phyloP scores from a whole-genome alignment of 805 yeast species.

The Wickerhamomyces mucosus region DNA sequence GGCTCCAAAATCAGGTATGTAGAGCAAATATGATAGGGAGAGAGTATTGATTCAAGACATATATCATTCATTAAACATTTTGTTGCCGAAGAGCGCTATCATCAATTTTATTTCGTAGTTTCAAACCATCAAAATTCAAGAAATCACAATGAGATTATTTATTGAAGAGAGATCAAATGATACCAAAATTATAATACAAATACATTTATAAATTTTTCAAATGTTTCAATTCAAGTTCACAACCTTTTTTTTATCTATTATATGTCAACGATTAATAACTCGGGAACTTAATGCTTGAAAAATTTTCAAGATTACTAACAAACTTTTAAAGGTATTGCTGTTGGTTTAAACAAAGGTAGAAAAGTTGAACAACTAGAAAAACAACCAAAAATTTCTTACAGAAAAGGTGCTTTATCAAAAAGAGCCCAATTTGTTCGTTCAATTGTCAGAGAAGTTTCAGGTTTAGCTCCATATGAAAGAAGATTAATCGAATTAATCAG shows the following conservation, averaged over 20 bases:
- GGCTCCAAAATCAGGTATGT: conserved; percentile 50
- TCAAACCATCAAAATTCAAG: too few relatives aligned
- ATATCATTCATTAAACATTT: too few relatives aligned
- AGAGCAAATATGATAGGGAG: neutral
- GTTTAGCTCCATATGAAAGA: conserved; percentile 99
- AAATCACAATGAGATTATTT: too few relatives aligned
- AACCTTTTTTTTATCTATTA: too few relatives aligned
- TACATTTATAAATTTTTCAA: neutral
- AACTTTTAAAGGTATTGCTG: conserved; percentile 65
- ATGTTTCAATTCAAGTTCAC: too few relatives aligned
- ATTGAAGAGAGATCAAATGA: too few relatives aligned
- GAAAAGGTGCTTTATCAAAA: conserved; percentile 95
- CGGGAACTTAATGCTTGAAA: too few relatives aligned
- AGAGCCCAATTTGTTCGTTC: conserved; percentile 94
- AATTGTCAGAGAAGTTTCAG: conserved; percentile 93
- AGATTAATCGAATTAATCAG: conserved; percentile 98
- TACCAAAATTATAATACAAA: too few relatives aligned
- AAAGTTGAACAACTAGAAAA: conserved; percentile 78
- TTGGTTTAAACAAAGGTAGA: conserved; percentile 99
- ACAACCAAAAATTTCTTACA: conserved; percentile 85
- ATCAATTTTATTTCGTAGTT: too few relatives aligned
- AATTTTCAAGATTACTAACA: conserved; percentile 33
- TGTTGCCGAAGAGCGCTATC: too few relatives aligned
- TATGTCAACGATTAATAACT: too few relatives aligned
- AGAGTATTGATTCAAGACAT: neutral